These are phyloP conservation scores for Mycocentrospora acerina DNA, from an alignment of 2,329 filamentous ascomycete genomes.

Conservation along the genomic window DNA sequence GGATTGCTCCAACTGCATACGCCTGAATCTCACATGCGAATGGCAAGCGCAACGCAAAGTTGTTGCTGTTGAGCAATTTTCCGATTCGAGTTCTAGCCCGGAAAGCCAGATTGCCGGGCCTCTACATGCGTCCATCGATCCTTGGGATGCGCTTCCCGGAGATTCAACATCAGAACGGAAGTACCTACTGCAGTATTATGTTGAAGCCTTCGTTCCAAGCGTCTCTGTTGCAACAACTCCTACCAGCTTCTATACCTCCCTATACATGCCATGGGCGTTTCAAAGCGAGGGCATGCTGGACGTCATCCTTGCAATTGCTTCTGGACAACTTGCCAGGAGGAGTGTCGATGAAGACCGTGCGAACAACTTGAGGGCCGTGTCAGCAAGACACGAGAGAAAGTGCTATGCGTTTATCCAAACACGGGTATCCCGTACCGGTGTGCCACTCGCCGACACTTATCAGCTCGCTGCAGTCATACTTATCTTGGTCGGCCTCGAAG, in stretches of 20 bases:
- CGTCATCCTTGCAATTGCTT: slow-evolving; percentile 38
- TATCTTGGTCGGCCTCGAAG: slow-evolving; percentile 38
- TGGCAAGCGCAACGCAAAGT: slow-evolving; percentile 37
- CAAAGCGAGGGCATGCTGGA: slow-evolving; percentile 39
- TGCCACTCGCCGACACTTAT: slow-evolving; percentile 30
- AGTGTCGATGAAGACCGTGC: slow-evolving; percentile 29
- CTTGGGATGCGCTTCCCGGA: slow-evolving; percentile 33
- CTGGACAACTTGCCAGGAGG: slow-evolving; percentile 36
- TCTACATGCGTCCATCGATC: slow-evolving; percentile 24
- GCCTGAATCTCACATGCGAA: slow-evolving; percentile 39
- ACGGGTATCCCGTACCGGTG: slow-evolving; percentile 27
- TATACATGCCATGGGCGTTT: slow-evolving; percentile 42
- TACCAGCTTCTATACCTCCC: slow-evolving; percentile 37
- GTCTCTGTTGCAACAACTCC: slow-evolving; percentile 39
- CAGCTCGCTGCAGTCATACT: slow-evolving; percentile 38
- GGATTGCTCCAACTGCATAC: slow-evolving; percentile 37
- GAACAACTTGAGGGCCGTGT: slow-evolving; percentile 30
- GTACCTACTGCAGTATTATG: slow-evolving; percentile 38
- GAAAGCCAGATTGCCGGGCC: slow-evolving; percentile 17
- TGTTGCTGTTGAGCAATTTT: slow-evolving; percentile 3
- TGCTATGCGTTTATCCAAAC: slow-evolving; percentile 37
- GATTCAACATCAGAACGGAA: slow-evolving; percentile 27
- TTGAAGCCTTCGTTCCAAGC: slow-evolving; percentile 40
- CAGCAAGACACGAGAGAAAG: slow-evolving; percentile 32
- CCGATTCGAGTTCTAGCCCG: slow-evolving; percentile 12